Evolutionary conservation across 2,329 filamentous ascomycete species (phyloP).

Genomic region (Fusarium oxysporum): DNA sequence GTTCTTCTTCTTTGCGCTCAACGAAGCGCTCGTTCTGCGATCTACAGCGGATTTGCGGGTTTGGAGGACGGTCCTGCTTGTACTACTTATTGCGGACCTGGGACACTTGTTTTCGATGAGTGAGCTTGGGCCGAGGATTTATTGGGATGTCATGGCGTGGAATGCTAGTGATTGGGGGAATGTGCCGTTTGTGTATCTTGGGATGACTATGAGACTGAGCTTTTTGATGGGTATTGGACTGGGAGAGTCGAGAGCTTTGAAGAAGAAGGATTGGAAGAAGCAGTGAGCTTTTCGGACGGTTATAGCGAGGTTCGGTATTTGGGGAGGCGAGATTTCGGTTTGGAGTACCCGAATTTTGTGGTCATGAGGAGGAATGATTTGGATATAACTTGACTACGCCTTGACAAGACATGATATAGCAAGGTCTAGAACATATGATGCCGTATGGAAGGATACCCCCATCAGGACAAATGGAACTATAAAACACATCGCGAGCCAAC

Average conservation of each 20-base stretch:
- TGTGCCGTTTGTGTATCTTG: slow-evolving; percentile 76
- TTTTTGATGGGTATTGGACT: slow-evolving; percentile 70
- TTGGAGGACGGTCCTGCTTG: slow-evolving; percentile 75
- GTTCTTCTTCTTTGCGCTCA: slow-evolving; percentile 81
- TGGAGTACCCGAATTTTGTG: slow-evolving; percentile 26
- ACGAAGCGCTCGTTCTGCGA: slow-evolving; percentile 80
- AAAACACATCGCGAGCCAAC: not conserved
- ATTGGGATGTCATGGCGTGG: slow-evolving; percentile 72
- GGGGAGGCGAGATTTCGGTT: slow-evolving; percentile 27
- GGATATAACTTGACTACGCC: slow-evolving; percentile 10
- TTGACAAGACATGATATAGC: slow-evolving; percentile 8
- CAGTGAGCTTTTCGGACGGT: slow-evolving; percentile 7
- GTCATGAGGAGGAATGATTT: slow-evolving; percentile 1
- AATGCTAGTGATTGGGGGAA: slow-evolving; percentile 77
- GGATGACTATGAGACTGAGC: slow-evolving; percentile 68
- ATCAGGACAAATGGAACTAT: slow-evolving; percentile 5
- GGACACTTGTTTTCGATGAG: slow-evolving; percentile 78
- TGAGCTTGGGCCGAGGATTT: slow-evolving; percentile 69
- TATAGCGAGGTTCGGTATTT: slow-evolving; percentile 12
- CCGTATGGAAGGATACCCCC: slow-evolving; percentile 16
- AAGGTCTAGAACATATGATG: slow-evolving; percentile 6
- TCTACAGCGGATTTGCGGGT: slow-evolving; percentile 74
- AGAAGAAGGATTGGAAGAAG: slow-evolving; percentile 44
- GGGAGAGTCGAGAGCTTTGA: slow-evolving; percentile 40
- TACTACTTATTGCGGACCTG: slow-evolving; percentile 78